Percentiles rank a stretch among this genome's conserved stretches.
These are phyloP conservation scores for Suillus subalutaceus DNA, from an alignment of 768 basidiomycete genomes.

Conservation along the genomic window DNA sequence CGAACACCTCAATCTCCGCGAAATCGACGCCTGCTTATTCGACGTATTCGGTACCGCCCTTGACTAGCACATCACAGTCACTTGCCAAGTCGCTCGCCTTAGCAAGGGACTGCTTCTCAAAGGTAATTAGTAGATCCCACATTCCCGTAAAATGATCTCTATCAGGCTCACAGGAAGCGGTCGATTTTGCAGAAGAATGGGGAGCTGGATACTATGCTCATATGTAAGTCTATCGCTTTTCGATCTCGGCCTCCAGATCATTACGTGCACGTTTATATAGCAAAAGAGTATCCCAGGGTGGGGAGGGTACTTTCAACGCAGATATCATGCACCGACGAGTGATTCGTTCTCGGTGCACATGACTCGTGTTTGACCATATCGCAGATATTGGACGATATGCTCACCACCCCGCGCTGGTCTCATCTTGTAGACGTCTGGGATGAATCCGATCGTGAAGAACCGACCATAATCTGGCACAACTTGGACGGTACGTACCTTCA, in stretches of 20 bases:
- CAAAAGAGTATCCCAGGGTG: too few relatives aligned
- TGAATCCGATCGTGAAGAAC: constrained; percentile 42
- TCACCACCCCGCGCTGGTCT: constrained; percentile 51
- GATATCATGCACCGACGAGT: constrained; percentile 62
- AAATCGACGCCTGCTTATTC: too few relatives aligned
- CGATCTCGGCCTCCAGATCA: too few relatives aligned
- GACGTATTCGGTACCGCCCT: too few relatives aligned
- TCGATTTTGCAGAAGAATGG: constrained; percentile 58
- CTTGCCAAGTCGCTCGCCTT: too few relatives aligned
- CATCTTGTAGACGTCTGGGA: constrained; percentile 47
- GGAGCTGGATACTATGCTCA: constrained; percentile 44
- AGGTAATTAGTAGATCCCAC: too few relatives aligned
- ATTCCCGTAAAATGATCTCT: too few relatives aligned
- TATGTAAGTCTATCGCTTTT: too few relatives aligned
- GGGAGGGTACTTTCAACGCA: constrained; percentile 34
- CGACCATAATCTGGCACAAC: constrained; percentile 61
- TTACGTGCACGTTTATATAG: too few relatives aligned
- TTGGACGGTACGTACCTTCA: rapidly evolving
- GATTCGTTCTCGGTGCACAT: background rate
- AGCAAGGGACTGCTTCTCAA: too few relatives aligned
- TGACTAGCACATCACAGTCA: too few relatives aligned
- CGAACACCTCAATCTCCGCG: too few relatives aligned
- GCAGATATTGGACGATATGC: constrained; percentile 61
- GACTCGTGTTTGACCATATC: background rate
- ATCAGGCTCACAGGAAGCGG: constrained; percentile 23